Evolutionary conservation across 768 basidiomycete genomes (phyloP), one percentile per base, ranked within the genome.

Genomic region (Tremella fuciformis): DNA sequence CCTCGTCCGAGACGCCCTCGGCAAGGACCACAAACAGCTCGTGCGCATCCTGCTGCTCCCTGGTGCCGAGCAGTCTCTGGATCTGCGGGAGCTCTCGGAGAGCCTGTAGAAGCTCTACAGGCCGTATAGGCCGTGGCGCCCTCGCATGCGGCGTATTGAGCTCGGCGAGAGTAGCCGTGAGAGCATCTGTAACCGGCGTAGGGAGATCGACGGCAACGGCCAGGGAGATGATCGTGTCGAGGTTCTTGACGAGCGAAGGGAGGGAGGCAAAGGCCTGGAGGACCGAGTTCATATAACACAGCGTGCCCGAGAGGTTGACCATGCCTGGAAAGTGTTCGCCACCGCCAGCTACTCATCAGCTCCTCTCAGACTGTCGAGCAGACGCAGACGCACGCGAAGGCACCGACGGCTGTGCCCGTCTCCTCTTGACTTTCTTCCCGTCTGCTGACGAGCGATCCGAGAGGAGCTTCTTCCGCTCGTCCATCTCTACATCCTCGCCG

Each of bases 221-320:
- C 65, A 85, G 85, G 29, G 82, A 79, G 55, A 89, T 86, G 41
- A 91, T 84, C 22, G 82, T 78, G 54, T 86, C 85, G 63, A 98
- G 84, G 71, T 91, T 84, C 1, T 87, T 85, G 65, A 88, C 84
- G 13, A 97, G 82, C 62, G 89, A 87, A 26, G 84, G 83, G 29
- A 94, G 79, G 1, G 94, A 96, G 8, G 93, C 88, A 75, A 98
- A 79, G 39, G 93, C 90, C 91, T 93, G 94, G 9, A 97, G 80
- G 2, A 91, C 91, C 13, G 94, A 92, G 75, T 98, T 94, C 86
- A 97, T 89, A 80, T 96, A 98, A 73, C 94, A 97, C 64, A 94
- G 89, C 52, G 91, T 94, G 11, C 93, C 93, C 8, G 91, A 93
- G 38, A 93, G 87, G 70, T 97, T 97, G 71, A 96, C 88, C 50